Evolutionary conservation across 106 monocot genomes (phyloP), one percentile per base, ranked within the genome.

Genomic region (Platanthera guangdongensis): DNA sequence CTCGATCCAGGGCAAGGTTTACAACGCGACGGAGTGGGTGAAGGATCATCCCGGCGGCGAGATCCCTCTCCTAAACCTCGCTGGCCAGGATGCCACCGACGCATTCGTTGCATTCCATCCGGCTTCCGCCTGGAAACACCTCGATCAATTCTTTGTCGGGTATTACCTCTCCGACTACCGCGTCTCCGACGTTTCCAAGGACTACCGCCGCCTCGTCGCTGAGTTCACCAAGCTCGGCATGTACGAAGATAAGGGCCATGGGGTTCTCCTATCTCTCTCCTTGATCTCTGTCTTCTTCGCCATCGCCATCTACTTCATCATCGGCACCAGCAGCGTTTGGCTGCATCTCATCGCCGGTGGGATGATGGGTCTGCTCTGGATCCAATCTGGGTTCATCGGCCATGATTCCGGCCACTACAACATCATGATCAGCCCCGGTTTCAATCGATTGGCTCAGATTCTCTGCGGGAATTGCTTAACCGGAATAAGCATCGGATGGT

Each of bases 71-170:
- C 79, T 83, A 51, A 65, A 68, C 57, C 84, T 92, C 25, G 92
- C 89, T 63, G 92, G 92, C 8, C 87, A 82, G 63, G 92, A 92
- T 63, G 92, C 79, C 82, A 92, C 84, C 55, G 85, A 85, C 77
- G 79, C 88, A 21, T 89, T 89, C 81, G 75, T 86, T 69, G 89
- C 89, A 51, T 83, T 74, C 86, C 90, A 90, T 74, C 90, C 90
- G 9, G 79, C 50, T 65, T 46, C 85, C 62, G 85, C 83, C 53
- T 87, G 87, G 85, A 28, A 19, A 47, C 84, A 59, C 62, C 81
- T 90, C 49, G 87, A 85, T 47, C 82, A 67, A 45, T 87, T 87
- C 81, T 57, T 54, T 74, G 50, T 87, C 64, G 87, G 90, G 30
- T 71, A 71, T 18, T 68, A 73, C 50, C 83, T 87, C 78, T 21